These are phyloP conservation scores for Gigaspora rosea DNA, from an alignment of 192 early-diverging fungal species.

Conservation along the genomic window DNA sequence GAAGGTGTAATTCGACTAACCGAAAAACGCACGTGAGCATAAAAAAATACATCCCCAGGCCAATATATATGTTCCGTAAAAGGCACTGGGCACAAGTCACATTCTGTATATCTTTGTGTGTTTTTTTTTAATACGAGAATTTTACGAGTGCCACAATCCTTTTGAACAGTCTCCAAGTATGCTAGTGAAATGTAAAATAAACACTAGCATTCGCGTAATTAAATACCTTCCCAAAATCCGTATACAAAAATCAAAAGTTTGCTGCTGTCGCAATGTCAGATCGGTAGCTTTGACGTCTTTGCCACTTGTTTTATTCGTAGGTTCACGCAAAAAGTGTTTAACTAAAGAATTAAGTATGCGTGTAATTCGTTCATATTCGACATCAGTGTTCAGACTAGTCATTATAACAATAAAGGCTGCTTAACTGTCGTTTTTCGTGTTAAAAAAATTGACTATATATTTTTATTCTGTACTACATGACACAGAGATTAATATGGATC, in stretches of 20 bases:
- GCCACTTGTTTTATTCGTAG: not conserved
- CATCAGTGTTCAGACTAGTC: not conserved
- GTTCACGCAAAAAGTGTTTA: conserved; percentile 21
- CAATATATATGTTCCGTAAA: not conserved
- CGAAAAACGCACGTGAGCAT: not conserved
- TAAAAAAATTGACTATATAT: no score
- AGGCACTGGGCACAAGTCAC: not conserved
- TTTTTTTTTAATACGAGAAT: not conserved
- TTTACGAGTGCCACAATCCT: not conserved
- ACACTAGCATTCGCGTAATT: not conserved
- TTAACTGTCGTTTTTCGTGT: no score
- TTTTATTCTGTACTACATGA: no score
- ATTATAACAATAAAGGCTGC: no score
- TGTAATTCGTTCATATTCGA: conserved; percentile 10
- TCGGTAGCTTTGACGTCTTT: not conserved
- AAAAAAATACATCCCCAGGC: not conserved
- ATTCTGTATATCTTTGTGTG: not conserved
- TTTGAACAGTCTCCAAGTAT: not conserved
- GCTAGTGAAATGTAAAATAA: not conserved
- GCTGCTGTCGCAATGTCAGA: conserved; percentile 4
- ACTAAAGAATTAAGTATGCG: conserved; percentile 12
- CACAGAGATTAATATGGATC: no score
- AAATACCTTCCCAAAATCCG: conserved; percentile 28
- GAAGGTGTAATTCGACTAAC: conserved; percentile 59
- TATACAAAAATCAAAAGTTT: conserved; percentile 26